Percentiles rank a stretch among this genome's conserved stretches.
Evolutionary conservation across 768 basidiomycete species (phyloP).

Genomic region (Galerina marginata): DNA sequence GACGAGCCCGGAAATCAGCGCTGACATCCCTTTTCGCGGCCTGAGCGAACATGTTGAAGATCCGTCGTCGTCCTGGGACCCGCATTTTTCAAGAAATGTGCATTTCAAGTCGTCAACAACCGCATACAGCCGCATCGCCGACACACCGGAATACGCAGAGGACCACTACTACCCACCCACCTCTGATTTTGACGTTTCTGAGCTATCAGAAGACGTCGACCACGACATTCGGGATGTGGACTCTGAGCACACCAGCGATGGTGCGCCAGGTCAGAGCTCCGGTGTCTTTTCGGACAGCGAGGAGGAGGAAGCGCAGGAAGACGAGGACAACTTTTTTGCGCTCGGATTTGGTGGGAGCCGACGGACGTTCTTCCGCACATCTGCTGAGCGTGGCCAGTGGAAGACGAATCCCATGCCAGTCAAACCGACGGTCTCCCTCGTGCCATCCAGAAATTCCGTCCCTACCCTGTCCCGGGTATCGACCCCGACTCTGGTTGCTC

Average conservation of each 20-base stretch:
- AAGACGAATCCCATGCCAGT: constrained; percentile 51
- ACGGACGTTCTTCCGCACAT: constrained; percentile 58
- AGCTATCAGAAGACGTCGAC: constrained; percentile 34
- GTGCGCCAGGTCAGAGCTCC: constrained; percentile 28
- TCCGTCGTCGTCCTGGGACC: constrained; percentile 31
- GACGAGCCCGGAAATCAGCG: constrained; percentile 40
- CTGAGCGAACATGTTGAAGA: constrained; percentile 32
- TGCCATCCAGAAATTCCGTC: constrained; percentile 37
- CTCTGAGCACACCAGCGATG: constrained; percentile 31
- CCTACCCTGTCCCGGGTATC: constrained; percentile 38
- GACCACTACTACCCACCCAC: constrained; percentile 33
- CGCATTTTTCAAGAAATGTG: constrained; percentile 21
- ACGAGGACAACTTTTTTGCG: constrained; percentile 32
- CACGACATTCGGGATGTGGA: constrained; percentile 27
- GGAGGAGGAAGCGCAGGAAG: constrained; percentile 35
- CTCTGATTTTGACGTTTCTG: constrained; percentile 41
- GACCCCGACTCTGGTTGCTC: constrained; percentile 28
- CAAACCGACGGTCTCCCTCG: constrained; percentile 32
- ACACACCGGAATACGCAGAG: constrained; percentile 31
- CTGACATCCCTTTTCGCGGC: constrained; percentile 27
- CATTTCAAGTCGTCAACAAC: constrained; percentile 20
- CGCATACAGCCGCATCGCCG: constrained; percentile 31
- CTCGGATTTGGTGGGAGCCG: constrained; percentile 37
- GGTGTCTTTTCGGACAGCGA: constrained; percentile 41
- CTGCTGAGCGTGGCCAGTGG: constrained; percentile 66